phyloP scores from a whole-genome alignment of 108 stramenopile species.

The Seminavis robusta region DNA sequence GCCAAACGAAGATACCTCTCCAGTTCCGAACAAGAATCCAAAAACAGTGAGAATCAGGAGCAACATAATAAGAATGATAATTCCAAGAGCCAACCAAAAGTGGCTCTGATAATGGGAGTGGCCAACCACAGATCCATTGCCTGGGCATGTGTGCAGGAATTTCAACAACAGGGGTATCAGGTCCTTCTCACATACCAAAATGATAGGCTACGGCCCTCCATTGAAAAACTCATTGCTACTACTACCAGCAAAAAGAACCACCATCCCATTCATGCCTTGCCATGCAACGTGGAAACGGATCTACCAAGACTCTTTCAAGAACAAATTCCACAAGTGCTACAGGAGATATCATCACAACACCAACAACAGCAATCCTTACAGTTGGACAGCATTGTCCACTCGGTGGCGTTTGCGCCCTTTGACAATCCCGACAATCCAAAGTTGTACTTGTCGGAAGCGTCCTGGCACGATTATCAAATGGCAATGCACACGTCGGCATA shows the following conservation, averaged over 20 bases:
- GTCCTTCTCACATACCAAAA: slow-evolving; percentile 49
- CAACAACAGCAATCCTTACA: neutral
- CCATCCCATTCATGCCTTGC: slow-evolving; percentile 18
- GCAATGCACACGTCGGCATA: slow-evolving; percentile 54
- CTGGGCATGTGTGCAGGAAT: slow-evolving; percentile 38
- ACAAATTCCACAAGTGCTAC: slow-evolving; percentile 22
- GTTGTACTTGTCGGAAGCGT: slow-evolving; percentile 21
- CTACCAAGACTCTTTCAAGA: slow-evolving; percentile 23
- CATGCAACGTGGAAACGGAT: slow-evolving; percentile 33
- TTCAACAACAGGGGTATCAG: slow-evolving; percentile 28
- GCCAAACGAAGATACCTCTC: too few relatives aligned
- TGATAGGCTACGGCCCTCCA: slow-evolving; percentile 18
- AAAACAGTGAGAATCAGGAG: too few relatives aligned
- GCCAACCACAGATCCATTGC: slow-evolving; percentile 56
- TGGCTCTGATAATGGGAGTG: slow-evolving; percentile 52
- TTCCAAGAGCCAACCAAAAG: slow-evolving; percentile 12
- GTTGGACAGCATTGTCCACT: slow-evolving; percentile 48
- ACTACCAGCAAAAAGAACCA: neutral
- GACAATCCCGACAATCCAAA: slow-evolving; percentile 35
- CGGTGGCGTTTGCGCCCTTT: slow-evolving; percentile 46
- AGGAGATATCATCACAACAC: neutral
- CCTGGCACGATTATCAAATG: slow-evolving; percentile 23
- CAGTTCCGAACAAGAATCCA: too few relatives aligned
- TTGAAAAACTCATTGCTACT: slow-evolving; percentile 8
- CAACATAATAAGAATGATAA: too few relatives aligned